These are phyloP conservation scores for Colletotrichum godetiae DNA, from an alignment of 2,329 filamentous ascomycete species.

Conservation along the genomic window DNA sequence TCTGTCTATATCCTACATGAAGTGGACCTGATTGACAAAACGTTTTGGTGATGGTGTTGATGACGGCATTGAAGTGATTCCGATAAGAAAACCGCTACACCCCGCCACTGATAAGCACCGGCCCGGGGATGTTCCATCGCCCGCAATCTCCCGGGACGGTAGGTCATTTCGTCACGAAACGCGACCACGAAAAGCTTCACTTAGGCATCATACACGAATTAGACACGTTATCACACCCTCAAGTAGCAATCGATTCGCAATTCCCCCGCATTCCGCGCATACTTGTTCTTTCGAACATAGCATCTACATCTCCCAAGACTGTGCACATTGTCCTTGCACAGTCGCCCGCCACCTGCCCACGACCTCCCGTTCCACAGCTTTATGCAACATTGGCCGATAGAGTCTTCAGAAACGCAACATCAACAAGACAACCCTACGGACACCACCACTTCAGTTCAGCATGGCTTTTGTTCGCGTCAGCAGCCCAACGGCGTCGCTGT, in stretches of 20 bases:
- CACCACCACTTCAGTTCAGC: slow-evolving; percentile 55
- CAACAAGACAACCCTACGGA: slow-evolving; percentile 50
- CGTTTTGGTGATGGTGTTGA: neutral
- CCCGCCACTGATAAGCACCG: slow-evolving; percentile 24
- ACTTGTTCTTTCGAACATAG: neutral
- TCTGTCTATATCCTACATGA: neutral
- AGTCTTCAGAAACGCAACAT: slow-evolving; percentile 56
- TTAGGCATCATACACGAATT: slow-evolving; percentile 19
- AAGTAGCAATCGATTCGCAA: slow-evolving; percentile 21
- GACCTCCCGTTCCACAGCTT: slow-evolving; percentile 58
- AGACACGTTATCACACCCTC: slow-evolving; percentile 15
- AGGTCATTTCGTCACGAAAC: slow-evolving; percentile 30
- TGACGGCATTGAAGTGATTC: neutral
- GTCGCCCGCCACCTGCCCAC: slow-evolving; percentile 50
- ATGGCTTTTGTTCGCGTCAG: slow-evolving; percentile 64
- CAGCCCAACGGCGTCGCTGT: slow-evolving; percentile 52
- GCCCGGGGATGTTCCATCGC: slow-evolving; percentile 32
- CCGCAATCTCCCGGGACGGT: slow-evolving; percentile 28
- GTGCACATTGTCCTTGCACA: slow-evolving; percentile 65
- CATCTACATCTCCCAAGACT: slow-evolving; percentile 49
- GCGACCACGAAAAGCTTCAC: slow-evolving; percentile 22
- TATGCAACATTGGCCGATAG: slow-evolving; percentile 72
- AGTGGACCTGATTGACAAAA: neutral
- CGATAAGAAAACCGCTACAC: neutral
- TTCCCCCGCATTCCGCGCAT: slow-evolving; percentile 4